Conservation (phyloP, 2,329 filamentous ascomycete species). For the Colletotrichum lini region DNA sequence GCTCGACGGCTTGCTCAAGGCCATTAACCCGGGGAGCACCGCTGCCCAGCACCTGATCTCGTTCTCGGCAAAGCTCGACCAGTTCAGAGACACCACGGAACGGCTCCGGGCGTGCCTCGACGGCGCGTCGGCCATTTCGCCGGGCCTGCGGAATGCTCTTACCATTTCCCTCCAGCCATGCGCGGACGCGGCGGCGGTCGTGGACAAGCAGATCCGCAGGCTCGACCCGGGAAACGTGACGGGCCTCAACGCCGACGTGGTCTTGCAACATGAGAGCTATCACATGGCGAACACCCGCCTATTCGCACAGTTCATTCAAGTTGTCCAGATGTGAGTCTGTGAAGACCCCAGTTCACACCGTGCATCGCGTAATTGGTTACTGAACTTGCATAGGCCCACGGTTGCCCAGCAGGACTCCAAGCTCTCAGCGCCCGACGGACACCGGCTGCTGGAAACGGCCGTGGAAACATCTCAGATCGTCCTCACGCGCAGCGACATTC, state of each 20-base stretch:
- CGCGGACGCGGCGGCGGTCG: slow-evolving; percentile 47
- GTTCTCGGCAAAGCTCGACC: slow-evolving; percentile 46
- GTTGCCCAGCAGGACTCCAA: slow-evolving; percentile 26
- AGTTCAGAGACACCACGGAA: slow-evolving; percentile 46
- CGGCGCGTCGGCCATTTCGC: slow-evolving; percentile 47
- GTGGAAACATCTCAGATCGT: slow-evolving; percentile 36
- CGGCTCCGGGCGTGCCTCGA: slow-evolving; percentile 48
- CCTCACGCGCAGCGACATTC: slow-evolving; percentile 18
- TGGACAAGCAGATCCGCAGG: slow-evolving; percentile 54
- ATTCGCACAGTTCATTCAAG: slow-evolving; percentile 40
- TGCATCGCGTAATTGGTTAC: background rate
- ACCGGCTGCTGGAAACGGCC: slow-evolving; percentile 29
- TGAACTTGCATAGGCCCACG: slow-evolving; percentile 22
- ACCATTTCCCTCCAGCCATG: slow-evolving; percentile 49
- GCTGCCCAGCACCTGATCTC: slow-evolving; percentile 44
- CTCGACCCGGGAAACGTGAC: slow-evolving; percentile 47
- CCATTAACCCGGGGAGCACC: slow-evolving; percentile 37
- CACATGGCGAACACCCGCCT: slow-evolving; percentile 47
- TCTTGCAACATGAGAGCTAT: slow-evolving; percentile 46
- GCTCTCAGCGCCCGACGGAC: slow-evolving; percentile 32
- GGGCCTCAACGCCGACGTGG: slow-evolving; percentile 46
- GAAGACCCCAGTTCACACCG: no score
- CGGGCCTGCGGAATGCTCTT: slow-evolving; percentile 49
- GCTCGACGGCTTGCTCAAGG: slow-evolving; percentile 47
- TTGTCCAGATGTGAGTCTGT: slow-evolving; percentile 34